Percentiles rank a stretch among this genome's conserved stretches.
phyloP scores from a whole-genome alignment of 148 eudicot species.

The Nepenthes mirabilis region DNA sequence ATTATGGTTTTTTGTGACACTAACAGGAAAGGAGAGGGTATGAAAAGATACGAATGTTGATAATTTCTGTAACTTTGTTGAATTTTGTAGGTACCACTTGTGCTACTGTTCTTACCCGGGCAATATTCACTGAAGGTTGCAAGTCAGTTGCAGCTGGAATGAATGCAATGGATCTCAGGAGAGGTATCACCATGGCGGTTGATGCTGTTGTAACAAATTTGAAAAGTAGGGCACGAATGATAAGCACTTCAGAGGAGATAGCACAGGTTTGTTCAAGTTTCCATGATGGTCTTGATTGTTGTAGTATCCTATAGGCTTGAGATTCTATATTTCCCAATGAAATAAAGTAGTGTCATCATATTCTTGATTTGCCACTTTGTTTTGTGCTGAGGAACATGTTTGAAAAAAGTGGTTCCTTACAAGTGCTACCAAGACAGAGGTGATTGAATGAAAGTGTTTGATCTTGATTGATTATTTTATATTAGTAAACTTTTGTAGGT shows the following conservation, averaged over 20 bases:
- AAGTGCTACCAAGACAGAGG: too few species aligned
- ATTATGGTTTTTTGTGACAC: too few species aligned
- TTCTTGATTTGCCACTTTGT: too few species aligned
- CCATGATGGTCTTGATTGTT: too few species aligned
- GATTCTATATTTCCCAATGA: too few species aligned
- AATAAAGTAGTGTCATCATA: too few species aligned
- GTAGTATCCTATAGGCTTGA: too few species aligned
- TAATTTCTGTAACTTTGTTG: not conserved
- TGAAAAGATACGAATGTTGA: too few species aligned
- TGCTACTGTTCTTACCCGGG: slow-evolving; percentile 55
- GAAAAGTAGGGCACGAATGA: slow-evolving; percentile 83
- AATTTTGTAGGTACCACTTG: slow-evolving; percentile 53
- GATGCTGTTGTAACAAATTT: slow-evolving; percentile 52
- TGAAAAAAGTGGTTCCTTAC: too few species aligned
- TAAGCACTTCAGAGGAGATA: slow-evolving; percentile 91
- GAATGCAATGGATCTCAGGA: slow-evolving; percentile 67
- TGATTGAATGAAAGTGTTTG: not conserved
- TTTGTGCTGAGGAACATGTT: too few species aligned
- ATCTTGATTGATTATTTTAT: not conserved
- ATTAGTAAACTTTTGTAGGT: slow-evolving; percentile 31
- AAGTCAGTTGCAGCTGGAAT: slow-evolving; percentile 78
- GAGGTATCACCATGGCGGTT: slow-evolving; percentile 46
- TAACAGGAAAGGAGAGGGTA: too few species aligned
- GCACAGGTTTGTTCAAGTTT: slow-evolving; percentile 35
- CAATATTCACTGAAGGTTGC: slow-evolving; percentile 60